Evolutionary conservation across 1,284 basidiomycete genomes (phyloP), one percentile per base, ranked within the genome.

Genomic region (Sporisorium sorghi): DNA sequence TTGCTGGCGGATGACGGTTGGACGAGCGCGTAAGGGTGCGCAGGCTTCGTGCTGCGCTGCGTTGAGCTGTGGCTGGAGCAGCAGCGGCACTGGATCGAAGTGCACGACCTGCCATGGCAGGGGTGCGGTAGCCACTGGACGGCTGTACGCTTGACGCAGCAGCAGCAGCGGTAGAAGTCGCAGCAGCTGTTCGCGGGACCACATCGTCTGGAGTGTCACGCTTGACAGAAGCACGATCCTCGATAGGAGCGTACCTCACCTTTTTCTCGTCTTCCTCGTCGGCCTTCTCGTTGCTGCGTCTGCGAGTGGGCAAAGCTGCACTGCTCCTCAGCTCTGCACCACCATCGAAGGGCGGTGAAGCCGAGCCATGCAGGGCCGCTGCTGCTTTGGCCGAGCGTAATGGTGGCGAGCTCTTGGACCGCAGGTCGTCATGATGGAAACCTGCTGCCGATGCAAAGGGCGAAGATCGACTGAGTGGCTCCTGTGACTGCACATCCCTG

Each of bases 1-100:
- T 68, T 17, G 78, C 77, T 10, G 77, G 78, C 9, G 73, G 68
- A 43, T 79, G 78, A 17, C 64, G 56, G 44, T 65, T 69, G 1
- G 68, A 72, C 0, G 78, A 64, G 9, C 76, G 62, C 3, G 69
- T 67, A 26, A 76, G 66, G 9, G 65, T 76, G 47, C 73, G 68
- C 6, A 76, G 69, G 32, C 65, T 73, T 15, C 69, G 42, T 39
- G 58, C 69, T 50, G 73, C 73, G 35, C 73, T 76, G 19, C 69
- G 52, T 26, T 71, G 67, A 2, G 58, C 69, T 23, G 65, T 72
- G 5, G 67, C 42, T 11, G 64, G 57, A 23, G 68, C 64, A 24
- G 62, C 54, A 0, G 54, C 33, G 15, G 73, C 59, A 21, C 42
- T 58, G 6, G 69, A 73, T 28, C 68, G 60, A 14, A 72, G 52